Evolutionary conservation across 306 rosid genomes (phyloP), one percentile per base, ranked within the genome.

Genomic region (Potentilla sterilis): DNA sequence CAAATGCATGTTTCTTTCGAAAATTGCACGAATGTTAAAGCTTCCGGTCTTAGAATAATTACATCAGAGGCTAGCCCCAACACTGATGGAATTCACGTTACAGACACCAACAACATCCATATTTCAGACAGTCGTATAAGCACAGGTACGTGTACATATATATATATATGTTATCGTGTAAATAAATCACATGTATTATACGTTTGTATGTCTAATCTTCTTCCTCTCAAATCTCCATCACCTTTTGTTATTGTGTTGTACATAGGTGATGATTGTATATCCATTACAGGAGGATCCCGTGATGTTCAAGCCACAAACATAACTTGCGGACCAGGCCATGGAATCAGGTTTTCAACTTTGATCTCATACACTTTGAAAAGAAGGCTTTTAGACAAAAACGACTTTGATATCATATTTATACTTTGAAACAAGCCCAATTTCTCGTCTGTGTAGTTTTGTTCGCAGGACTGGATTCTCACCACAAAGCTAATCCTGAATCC

Each of bases 311-410:
- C 88, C 71, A 77, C 75, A 10, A 63, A 83, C 72, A 90, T 92
- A 51, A 85, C 87, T 16, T 92, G 98, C 43, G 98, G 98, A 73
- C 94, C 98, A 1, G 98, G 98, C 24, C 98, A 92, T 78, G 96
- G 98, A 43, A 90, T 92, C 63, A 22, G 63, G 63, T 57, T 57
- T 57, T 9, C 34, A 57, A 9, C 14, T 55, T 21, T 28, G 61
- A 55, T n/a, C 61, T 55, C 32, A 54, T 47, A 47, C 51, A 47
- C 51, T 47, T 47, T 0, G 16, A 47, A 47, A 47, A 28, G 28
- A 28, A 28, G 28, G 28, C 28, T 28, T 28, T 28, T 28, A 28
- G 28, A 28, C 28, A 28, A 28, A 28, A 28, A 18, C 18, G 21
- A 16, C 21, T 51, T 51, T 51, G 8, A 16, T 51, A 16, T 49